Evolutionary conservation across 2,329 filamentous ascomycete genomes (phyloP).

Genomic region (Hymenoscyphus fructigenus): DNA sequence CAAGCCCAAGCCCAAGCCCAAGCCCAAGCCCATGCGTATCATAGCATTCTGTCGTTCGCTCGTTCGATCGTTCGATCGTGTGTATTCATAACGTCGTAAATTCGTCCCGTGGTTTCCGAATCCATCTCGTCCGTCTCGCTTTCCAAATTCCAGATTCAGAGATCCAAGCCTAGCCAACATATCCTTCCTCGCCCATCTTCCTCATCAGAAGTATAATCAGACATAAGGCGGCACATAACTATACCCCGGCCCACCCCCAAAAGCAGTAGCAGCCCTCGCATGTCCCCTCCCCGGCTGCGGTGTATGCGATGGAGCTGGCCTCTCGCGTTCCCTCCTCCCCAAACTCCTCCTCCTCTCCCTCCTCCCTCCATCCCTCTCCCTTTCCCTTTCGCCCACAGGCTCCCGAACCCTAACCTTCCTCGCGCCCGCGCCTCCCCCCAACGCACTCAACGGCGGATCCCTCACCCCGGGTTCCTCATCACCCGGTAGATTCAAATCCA

Average conservation of each 20-base stretch:
- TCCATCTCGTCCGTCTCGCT: background rate
- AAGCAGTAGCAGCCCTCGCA: slow-evolving; percentile 5
- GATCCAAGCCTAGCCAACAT: background rate
- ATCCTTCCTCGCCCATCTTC: background rate
- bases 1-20: no score
- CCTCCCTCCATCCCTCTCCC: slow-evolving; percentile 17
- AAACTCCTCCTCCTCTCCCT: slow-evolving; percentile 19
- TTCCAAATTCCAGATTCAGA: background rate
- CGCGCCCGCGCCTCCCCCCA: slow-evolving; percentile 25
- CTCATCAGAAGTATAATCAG: background rate
- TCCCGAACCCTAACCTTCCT: slow-evolving; percentile 32
- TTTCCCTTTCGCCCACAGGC: slow-evolving; percentile 20
- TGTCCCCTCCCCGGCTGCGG: slow-evolving; percentile 11
- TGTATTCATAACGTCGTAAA: background rate
- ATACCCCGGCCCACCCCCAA: slow-evolving; percentile 9
- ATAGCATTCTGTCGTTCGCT: background rate
- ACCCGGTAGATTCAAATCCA: slow-evolving; percentile 62
- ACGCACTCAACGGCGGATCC: slow-evolving; percentile 55
- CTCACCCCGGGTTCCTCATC: slow-evolving; percentile 61
- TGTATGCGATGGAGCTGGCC: slow-evolving; percentile 19
- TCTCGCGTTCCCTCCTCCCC: slow-evolving; percentile 18
- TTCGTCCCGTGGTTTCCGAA: slow-evolving; percentile 1
- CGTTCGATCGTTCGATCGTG: background rate
- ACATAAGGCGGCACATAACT: slow-evolving; percentile 16
- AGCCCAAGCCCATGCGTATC: no score